Evolutionary conservation across 352 stramenopile species (phyloP), one percentile per base, ranked within the genome.

Genomic region (Phytophthora melonis): DNA sequence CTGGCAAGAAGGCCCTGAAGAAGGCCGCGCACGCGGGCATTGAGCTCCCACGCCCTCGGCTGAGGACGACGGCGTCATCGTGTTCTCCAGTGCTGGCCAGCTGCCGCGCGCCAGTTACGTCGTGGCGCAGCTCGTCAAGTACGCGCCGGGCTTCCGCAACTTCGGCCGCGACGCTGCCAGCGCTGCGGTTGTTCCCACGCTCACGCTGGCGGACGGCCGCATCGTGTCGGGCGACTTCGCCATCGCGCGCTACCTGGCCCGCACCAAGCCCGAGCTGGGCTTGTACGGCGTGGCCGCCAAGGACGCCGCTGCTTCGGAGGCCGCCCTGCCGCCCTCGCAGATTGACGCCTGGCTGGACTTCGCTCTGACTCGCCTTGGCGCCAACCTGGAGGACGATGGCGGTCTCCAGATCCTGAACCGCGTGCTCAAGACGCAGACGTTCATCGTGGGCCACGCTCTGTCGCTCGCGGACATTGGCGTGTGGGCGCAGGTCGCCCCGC

Each of bases 381-480:
- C 79, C 27, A 62, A 77, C 41, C 6, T 74, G 19, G 60, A 79
- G 34, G 68, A 81, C 64, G 72, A 80, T 45, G 77, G 72, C 7
- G 80, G 91, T 10, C 75, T 95, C 5, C 84, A 87, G 62, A 94
- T 97, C 14, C 74, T 99, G 45, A 85, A 99, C 77, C 87, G 88
- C 9, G 77, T 96, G 50, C 82, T 99, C 34, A 82, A 88, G 52
- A 84, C 85, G 11, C 82, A 90, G 50, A 99, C 97, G 3, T 99
- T 98, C 77, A 78, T 99, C 54, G 91, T 99, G 6, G 97, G 96
- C 39, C 86, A 98, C 75, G 86, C 85, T 6, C 70, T 99, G 9
- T 98, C 97, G 21, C 86, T 99, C 19, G 98, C 98, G 1, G 98
- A 99, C 84, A 84, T 99, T 49, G 94, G 93, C 7, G 73, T 99